Conservation (phyloP, 768 basidiomycete species). For the Termitomyces sp. region DNA sequence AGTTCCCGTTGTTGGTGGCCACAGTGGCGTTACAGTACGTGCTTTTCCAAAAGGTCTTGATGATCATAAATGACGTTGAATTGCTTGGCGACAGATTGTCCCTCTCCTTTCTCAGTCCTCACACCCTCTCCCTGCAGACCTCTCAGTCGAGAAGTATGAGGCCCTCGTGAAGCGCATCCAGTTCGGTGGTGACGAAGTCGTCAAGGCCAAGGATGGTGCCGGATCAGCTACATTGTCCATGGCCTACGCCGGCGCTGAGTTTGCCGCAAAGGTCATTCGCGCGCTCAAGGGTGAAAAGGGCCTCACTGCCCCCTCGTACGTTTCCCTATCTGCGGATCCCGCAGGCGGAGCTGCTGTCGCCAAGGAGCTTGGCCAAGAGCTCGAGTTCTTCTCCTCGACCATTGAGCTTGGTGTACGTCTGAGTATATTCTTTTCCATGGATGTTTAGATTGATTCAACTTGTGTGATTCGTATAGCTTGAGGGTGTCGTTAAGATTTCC, state of each 20-base stretch:
- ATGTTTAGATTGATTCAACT: conserved; percentile 1
- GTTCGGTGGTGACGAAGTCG: conserved; percentile 96
- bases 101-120: conserved; percentile 91
- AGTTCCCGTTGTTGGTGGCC: conserved; percentile 93
- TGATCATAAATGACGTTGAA: background rate
- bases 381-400: conserved; percentile 86
- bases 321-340: conserved; percentile 70
- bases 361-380: conserved; percentile 67
- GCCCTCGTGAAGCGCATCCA: conserved; percentile 81
- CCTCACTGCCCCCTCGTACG: conserved; percentile 78
- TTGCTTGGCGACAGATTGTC: conserved; percentile 56
- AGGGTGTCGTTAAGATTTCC: conserved; percentile 79
- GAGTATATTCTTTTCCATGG: background rate
- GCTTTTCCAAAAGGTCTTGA: background rate
- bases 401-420: conserved; percentile 79
- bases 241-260: conserved; percentile 93
- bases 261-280: conserved; percentile 74
- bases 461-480: conserved; percentile 38
- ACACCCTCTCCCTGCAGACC: conserved; percentile 59
- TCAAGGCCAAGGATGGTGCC: conserved; percentile 92
- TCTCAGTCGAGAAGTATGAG: conserved; percentile 44
- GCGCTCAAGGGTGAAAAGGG: conserved; percentile 88
- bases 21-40: conserved; percentile 84
- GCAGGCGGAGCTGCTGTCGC: conserved; percentile 68
- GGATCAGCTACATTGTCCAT: conserved; percentile 97